Evolutionary conservation across 179 eudicot species (phyloP).

Genomic region (Beta corolliflora): DNA sequence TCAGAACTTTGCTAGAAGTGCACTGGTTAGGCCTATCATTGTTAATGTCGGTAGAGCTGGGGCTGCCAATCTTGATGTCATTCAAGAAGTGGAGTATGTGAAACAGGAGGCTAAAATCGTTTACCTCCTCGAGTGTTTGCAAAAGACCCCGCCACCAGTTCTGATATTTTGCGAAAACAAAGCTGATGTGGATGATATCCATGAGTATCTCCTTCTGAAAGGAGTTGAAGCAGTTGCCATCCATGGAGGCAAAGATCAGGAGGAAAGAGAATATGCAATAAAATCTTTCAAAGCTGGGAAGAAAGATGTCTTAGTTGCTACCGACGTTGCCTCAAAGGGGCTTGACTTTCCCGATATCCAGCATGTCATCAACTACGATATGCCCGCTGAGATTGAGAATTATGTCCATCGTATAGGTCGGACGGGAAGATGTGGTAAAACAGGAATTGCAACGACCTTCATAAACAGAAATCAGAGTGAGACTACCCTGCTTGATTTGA

Average conservation of each 20-base stretch:
- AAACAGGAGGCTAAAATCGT: conserved; percentile 92
- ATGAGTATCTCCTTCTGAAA: conserved; percentile 80
- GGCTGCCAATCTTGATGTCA: conserved; percentile 91
- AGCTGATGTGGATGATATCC: conserved; percentile 91
- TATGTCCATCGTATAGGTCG: conserved; percentile 92
- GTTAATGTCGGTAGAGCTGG: conserved; percentile 96
- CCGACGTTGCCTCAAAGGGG: conserved; percentile 93
- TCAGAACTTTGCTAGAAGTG: conserved; percentile 85
- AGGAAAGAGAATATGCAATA: conserved; percentile 86
- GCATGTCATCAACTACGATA: conserved; percentile 86
- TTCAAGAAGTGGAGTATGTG: conserved; percentile 94
- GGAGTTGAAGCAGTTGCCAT: conserved; percentile 96
- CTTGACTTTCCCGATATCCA: conserved; percentile 91
- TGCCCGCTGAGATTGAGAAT: conserved; percentile 96
- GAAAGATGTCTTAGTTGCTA: conserved; percentile 90
- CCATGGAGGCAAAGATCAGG: conserved; percentile 95
- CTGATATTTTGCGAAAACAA: conserved; percentile 88
- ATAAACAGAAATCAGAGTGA: conserved; percentile 91
- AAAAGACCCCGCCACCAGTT: conserved; percentile 93
- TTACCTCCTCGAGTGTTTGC: conserved; percentile 88
- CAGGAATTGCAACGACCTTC: conserved; percentile 93
- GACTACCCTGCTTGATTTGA: conserved; percentile 81
- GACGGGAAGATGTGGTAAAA: conserved; percentile 91
- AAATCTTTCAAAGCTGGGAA: conserved; percentile 73
- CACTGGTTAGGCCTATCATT: conserved; percentile 76